phyloP scores from a whole-genome alignment of 2,329 filamentous ascomycete genomes.

The Scedosporium aurantiacum region DNA sequence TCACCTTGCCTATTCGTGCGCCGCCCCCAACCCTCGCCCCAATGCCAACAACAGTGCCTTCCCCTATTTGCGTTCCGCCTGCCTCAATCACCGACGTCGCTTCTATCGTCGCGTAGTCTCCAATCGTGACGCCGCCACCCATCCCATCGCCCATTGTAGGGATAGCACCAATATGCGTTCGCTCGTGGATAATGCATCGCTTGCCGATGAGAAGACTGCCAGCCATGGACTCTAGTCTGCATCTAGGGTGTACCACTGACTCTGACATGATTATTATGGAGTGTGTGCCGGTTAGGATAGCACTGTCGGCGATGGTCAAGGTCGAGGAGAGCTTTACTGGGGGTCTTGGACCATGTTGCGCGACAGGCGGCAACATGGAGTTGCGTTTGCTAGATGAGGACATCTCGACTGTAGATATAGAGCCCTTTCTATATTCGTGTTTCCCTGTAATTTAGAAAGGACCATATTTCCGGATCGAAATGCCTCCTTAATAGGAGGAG shows the following conservation, averaged over 20 bases:
- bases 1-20: slow-evolving; percentile 51
- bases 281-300: slow-evolving; percentile 57
- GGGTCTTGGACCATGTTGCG: slow-evolving; percentile 44
- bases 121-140: slow-evolving; percentile 41
- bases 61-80: slow-evolving; percentile 49
- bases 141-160: slow-evolving; percentile 13
- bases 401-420: slow-evolving; percentile 16
- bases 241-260: slow-evolving; percentile 76
- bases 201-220: slow-evolving; percentile 74
- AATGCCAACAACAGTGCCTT: slow-evolving; percentile 49
- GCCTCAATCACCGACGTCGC: slow-evolving; percentile 49
- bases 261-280: slow-evolving; percentile 69
- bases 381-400: slow-evolving; percentile 40
- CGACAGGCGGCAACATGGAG: slow-evolving; percentile 43
- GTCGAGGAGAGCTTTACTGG: slow-evolving; percentile 51
- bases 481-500: neutral
- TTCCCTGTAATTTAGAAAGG: neutral
- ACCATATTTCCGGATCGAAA: neutral
- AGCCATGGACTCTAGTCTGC: slow-evolving; percentile 64
- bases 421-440: neutral
- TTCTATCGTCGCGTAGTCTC: slow-evolving; percentile 52
- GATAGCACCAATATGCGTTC: slow-evolving; percentile 41
- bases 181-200: slow-evolving; percentile 72
- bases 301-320: slow-evolving; percentile 51
- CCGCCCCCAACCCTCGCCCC: slow-evolving; percentile 49